Evolutionary conservation across 83 land plant species (phyloP).

Genomic region (Isoetes engelmannii): DNA sequence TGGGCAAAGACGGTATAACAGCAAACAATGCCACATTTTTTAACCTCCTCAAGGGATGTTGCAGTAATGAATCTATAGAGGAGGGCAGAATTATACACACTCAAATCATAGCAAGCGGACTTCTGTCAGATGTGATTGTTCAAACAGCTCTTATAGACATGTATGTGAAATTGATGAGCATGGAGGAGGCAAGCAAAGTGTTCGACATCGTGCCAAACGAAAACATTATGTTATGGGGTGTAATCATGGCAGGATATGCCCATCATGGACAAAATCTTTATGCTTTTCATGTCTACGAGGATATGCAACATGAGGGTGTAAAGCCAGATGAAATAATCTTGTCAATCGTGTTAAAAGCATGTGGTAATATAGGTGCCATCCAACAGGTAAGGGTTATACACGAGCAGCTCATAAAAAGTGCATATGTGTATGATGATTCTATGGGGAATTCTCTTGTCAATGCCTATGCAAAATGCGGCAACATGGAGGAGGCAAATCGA

Average conservation of each 20-base stretch:
- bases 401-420: neutral
- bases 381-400: neutral
- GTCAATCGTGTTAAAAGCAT: neutral
- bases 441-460: neutral
- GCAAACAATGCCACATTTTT: slow-evolving; percentile 6
- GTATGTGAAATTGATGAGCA: slow-evolving; percentile 7
- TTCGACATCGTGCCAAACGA: slow-evolving; percentile 1
- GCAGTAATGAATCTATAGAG: neutral
- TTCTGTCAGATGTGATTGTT: neutral
- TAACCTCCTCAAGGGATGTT: slow-evolving; percentile 1
- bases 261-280: slow-evolving; percentile 3
- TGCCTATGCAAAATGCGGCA: slow-evolving; percentile 5
- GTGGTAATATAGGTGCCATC: neutral
- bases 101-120: neutral
- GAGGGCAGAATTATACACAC: slow-evolving; percentile 12
- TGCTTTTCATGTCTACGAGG: slow-evolving; percentile 1
- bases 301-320: slow-evolving; percentile 11
- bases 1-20: neutral
- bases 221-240: slow-evolving; percentile 6
- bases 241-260: slow-evolving; percentile 2
- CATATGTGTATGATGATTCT: neutral
- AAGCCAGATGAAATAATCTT: neutral
- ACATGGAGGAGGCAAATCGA: neutral
- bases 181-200: slow-evolving; percentile 2
- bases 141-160: slow-evolving; percentile 9